A percentile compares a stretch with the other conserved stretches of the same genome.
These are phyloP conservation scores for Termitomyces sp. DNA, from an alignment of 768 basidiomycete species.

Conservation along the genomic window DNA sequence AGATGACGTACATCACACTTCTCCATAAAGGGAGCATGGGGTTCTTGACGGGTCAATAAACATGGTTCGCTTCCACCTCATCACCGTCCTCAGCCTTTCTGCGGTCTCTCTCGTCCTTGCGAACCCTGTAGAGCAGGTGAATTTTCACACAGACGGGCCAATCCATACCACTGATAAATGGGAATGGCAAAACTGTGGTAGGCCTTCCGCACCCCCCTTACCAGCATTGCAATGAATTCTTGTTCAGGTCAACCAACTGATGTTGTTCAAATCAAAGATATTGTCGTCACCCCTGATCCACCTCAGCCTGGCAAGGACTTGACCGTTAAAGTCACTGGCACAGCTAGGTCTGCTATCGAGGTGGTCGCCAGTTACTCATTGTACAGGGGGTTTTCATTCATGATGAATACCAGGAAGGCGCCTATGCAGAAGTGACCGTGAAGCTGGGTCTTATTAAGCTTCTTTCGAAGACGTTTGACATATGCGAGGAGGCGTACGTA, in stretches of 20 bases:
- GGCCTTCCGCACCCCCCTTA: constrained; percentile 20
- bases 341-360: constrained; percentile 56
- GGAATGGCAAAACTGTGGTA: constrained; percentile 76
- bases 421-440: constrained; percentile 84
- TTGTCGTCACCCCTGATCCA: constrained; percentile 79
- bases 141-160: constrained; percentile 21
- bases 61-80: constrained; percentile 23
- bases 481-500: constrained; percentile 93
- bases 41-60: background rate
- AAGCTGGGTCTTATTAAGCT: constrained; percentile 94
- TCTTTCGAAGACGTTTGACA: constrained; percentile 77
- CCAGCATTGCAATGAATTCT: constrained; percentile 6
- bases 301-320: constrained; percentile 84
- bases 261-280: constrained; percentile 62
- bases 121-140: constrained; percentile 20
- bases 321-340: constrained; percentile 77
- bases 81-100: constrained; percentile 19
- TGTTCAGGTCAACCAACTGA: constrained; percentile 41
- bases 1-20: constrained; percentile 8
- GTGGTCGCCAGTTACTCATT: constrained; percentile 34
- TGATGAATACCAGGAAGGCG: constrained; percentile 64
- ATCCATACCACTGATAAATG: constrained; percentile 45
- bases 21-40: constrained; percentile 17
- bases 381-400: background rate
- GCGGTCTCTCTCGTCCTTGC: constrained; percentile 17